Percentiles rank a stretch among this genome's conserved stretches.
phyloP scores from a whole-genome alignment of 768 basidiomycete species.

The Panus rudis region DNA sequence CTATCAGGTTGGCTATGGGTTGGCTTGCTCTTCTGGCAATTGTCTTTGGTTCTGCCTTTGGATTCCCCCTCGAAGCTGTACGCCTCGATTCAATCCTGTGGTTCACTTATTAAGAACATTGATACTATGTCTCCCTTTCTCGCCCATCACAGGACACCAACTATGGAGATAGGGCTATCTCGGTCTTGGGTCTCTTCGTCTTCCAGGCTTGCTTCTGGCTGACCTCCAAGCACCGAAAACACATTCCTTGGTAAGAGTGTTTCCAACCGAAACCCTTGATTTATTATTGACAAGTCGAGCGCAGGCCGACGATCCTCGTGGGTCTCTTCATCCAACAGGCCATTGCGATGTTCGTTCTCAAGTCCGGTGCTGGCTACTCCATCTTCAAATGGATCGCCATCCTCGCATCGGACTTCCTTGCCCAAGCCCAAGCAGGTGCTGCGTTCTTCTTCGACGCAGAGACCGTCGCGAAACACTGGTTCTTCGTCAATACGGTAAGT shows the following conservation, averaged over 20 bases:
- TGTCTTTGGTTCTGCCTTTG: constrained; percentile 83
- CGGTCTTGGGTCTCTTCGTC: constrained; percentile 68
- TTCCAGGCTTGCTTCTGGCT: constrained; percentile 75
- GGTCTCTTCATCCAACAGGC: constrained; percentile 82
- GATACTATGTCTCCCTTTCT: constrained; percentile 14
- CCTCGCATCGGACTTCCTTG: constrained; percentile 75
- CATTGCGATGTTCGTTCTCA: constrained; percentile 86
- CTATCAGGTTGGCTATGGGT: constrained; percentile 54
- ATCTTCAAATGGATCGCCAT: constrained; percentile 81
- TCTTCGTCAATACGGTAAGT: constrained; percentile 73
- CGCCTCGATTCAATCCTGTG: constrained; percentile 12
- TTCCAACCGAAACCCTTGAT: not conserved
- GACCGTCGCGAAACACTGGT: constrained; percentile 66
- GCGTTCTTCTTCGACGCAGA: constrained; percentile 76
- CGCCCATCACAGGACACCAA: constrained; percentile 38
- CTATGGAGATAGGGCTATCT: constrained; percentile 79
- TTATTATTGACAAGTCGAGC: constrained; percentile 2
- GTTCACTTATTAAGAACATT: constrained; percentile 3
- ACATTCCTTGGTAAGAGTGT: constrained; percentile 59
- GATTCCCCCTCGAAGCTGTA: constrained; percentile 57
- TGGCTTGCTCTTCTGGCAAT: constrained; percentile 74
- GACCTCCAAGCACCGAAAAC: constrained; percentile 53
- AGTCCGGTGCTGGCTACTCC: constrained; percentile 72
- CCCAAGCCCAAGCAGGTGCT: constrained; percentile 61
- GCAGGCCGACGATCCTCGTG: constrained; percentile 79